Evolutionary conservation across 768 basidiomycete species (phyloP).

Genomic region (Mycena kentingensis): DNA sequence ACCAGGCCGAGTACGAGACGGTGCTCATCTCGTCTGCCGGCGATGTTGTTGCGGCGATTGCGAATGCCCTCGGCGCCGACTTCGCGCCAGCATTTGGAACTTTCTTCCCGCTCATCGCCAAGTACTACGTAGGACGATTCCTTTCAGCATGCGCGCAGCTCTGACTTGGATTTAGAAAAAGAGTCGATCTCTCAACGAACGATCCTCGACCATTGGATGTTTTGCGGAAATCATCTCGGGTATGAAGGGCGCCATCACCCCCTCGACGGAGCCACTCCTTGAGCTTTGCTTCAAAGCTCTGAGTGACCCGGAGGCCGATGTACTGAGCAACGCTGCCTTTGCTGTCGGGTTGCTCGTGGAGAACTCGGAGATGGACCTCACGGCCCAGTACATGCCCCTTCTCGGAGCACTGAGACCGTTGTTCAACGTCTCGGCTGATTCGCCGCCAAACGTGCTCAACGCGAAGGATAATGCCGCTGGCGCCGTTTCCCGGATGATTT

Average conservation of each 20-base stretch:
- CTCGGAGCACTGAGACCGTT: constrained; percentile 80
- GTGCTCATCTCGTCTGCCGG: constrained; percentile 92
- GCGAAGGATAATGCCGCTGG: constrained; percentile 98
- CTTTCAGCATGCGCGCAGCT: background rate
- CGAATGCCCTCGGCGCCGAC: constrained; percentile 80
- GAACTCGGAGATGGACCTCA: constrained; percentile 79
- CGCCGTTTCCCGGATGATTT: constrained; percentile 84
- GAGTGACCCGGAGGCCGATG: constrained; percentile 84
- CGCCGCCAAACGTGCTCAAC: constrained; percentile 69
- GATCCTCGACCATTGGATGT: constrained; percentile 90
- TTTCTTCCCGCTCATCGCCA: constrained; percentile 89
- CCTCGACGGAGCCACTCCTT: constrained; percentile 78
- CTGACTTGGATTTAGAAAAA: constrained; percentile 59
- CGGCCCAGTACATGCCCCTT: constrained; percentile 75
- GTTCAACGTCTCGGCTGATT: constrained; percentile 66
- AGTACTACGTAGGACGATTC: constrained; percentile 77
- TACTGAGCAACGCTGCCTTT: constrained; percentile 95
- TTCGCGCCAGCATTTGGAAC: constrained; percentile 79
- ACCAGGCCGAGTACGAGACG: constrained; percentile 95
- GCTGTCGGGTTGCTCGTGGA: constrained; percentile 90
- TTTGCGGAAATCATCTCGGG: constrained; percentile 95
- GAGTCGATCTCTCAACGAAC: constrained; percentile 85
- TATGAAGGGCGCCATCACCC: constrained; percentile 83
- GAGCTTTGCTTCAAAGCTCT: constrained; percentile 86
- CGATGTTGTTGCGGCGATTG: constrained; percentile 89